Evolutionary conservation across 2,329 filamentous ascomycete species (phyloP), one percentile per base, ranked within the genome.

Genomic region (Penicillium sp.): DNA sequence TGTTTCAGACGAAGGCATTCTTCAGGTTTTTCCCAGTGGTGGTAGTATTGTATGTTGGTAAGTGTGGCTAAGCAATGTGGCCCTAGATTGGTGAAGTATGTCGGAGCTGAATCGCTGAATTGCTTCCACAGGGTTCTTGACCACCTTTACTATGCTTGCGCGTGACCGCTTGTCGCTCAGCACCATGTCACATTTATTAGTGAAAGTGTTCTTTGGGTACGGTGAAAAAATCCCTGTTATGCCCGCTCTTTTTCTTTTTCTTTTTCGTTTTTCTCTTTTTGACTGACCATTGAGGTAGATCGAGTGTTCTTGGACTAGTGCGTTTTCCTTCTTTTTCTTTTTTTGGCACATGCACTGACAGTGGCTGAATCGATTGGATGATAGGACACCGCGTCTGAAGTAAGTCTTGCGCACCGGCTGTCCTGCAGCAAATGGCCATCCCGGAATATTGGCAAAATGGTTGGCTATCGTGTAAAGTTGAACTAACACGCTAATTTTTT

Each of bases 1-100:
- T 31, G 29, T 59, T 45, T 36, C 59, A 85, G 84, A 85, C 89
- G 39, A 93, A 92, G 74, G 91, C 96, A 70, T 96, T 96, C 70
- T 75, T 92, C 72, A 92, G 92, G 68, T 96, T 94, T 59, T 71
- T 85, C 55, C 88, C 90, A 1, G 81, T 93, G 27, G 89, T 95
- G 43, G 78, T 91, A 47, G 88, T 96, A 53, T 78, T 96, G 51
- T 96, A 96, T 70, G 77, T 94, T 47, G 91, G 83, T 85, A 68
- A 59, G 71, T 68, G 55, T 55, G 55, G 59, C 57, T 54, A 16
- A 67, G 59, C 53, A 46, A 57, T 50, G 39, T 48, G 56, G 55
- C 55, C 57, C 51, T 46, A 50, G 6, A 34, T 16, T 47, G 41
- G 56, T 27, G 39, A 55, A 15, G 23, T 19, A 49, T 49, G 36